Base-by-base conservation (phyloP, 352 stramenopile genomes). In the Globisporangium heterothallicum region DNA sequence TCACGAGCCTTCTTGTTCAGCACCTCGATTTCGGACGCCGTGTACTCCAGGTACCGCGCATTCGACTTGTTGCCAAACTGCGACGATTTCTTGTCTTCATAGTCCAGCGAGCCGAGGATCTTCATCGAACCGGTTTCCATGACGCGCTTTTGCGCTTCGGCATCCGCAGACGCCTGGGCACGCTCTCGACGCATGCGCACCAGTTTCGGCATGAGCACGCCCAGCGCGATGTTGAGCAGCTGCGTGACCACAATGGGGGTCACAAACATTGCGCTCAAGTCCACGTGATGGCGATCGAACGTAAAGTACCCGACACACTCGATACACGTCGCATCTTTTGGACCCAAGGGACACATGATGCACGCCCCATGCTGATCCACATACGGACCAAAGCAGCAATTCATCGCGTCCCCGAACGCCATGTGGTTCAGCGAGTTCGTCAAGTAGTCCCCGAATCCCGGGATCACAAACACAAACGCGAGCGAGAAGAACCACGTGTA, bases 401-500 rank as follows among this genome's bases (percentile, higher is more conserved):
- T 94, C 58, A 90, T 87, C 1, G 64, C 67, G 48, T 94, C 84
- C 18, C 79, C 73, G 34, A 86, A 92, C n/a, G 90, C 74, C 53
- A 73, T 69, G 59, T 82, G 77, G 42, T 94, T 92, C 35, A 94
- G 72, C 12, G 72, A 77, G 60, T 95, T 95, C 41, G 80, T 95
- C 42, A 95, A 60, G 55, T 84, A 86, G 59, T 93, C 82, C 18
- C 82, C 84, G 27, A 88, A 69, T 18, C 82, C 81, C 1, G 84
- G 82, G 42, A 95, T 88, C 55, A 93, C 84, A 53, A 91, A 93
- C 13, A 95, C 70, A 57, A 95, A 95, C 13, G 84, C 82, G 29
- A 95, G 76, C 58, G 75, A 89, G 61, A 95, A 95, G 64, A 95
- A 95, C 84, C 84, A 95, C 50, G 83, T 95, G 66, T 92, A 95